A percentile compares a stretch with the other conserved stretches of the same genome.
phyloP scores from a whole-genome alignment of 2,329 filamentous ascomycete genomes.

The Colletotrichum siamense region DNA sequence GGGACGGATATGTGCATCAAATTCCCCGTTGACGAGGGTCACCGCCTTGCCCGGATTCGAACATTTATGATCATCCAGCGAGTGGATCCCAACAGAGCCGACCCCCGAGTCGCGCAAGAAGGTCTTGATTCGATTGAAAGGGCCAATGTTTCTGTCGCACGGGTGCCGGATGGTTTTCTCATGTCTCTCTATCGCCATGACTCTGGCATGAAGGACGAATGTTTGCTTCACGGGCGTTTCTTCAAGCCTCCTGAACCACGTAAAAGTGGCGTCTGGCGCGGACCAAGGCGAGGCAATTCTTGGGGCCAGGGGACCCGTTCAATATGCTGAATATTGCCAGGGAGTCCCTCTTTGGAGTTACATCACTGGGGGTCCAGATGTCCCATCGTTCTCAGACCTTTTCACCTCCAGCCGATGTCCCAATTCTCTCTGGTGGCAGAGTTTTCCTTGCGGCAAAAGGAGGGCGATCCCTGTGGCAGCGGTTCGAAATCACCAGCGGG shows the following conservation, averaged over 20 bases:
- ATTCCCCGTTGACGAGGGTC: slow-evolving; percentile 18
- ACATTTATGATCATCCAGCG: not conserved
- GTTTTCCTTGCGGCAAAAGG: not conserved
- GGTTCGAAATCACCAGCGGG: not conserved
- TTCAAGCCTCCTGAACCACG: not conserved
- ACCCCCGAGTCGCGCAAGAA: not conserved
- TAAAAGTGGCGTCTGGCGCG: not conserved
- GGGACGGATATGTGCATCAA: slow-evolving; percentile 20
- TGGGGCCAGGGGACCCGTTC: not conserved
- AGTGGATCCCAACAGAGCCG: not conserved
- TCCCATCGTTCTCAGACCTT: not conserved
- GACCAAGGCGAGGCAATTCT: not conserved
- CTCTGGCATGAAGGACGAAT: not conserved
- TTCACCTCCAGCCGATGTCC: not conserved
- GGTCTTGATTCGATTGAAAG: not conserved
- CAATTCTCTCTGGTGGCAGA: not conserved
- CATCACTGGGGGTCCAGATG: not conserved
- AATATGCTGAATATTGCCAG: not conserved
- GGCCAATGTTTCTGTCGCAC: not conserved
- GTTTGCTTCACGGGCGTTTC: not conserved
- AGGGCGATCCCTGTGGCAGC: not conserved
- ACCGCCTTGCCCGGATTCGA: not conserved
- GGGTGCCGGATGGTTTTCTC: not conserved
- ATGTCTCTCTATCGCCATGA: not conserved
- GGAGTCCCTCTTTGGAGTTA: not conserved